These are phyloP conservation scores for Discostella pseudostelligera DNA, from an alignment of 108 stramenopile genomes.

Conservation along the genomic window DNA sequence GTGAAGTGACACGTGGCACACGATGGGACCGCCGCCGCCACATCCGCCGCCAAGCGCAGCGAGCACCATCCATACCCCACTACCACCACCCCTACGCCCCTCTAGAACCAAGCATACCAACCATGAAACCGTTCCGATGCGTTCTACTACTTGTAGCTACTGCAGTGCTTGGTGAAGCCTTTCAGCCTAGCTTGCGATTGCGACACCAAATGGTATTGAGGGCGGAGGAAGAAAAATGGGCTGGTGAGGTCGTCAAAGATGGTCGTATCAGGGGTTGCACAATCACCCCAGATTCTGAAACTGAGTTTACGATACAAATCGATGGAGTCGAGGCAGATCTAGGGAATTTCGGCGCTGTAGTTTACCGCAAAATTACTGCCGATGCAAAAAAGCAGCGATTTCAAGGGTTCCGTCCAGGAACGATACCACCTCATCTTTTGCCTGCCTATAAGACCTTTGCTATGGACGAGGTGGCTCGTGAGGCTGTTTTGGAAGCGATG, in stretches of 20 bases:
- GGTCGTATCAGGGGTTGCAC: slow-evolving; percentile 65
- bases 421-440: slow-evolving; percentile 77
- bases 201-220: slow-evolving; percentile 7
- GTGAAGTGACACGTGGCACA: no score
- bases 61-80: no score
- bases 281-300: slow-evolving; percentile 52
- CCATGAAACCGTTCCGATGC: neutral
- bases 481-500: slow-evolving; percentile 81
- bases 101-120: no score
- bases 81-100: no score
- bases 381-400: slow-evolving; percentile 76
- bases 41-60: no score
- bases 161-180: slow-evolving; percentile 1
- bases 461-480: slow-evolving; percentile 85
- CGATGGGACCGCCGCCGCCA: no score
- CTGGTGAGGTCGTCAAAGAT: slow-evolving; percentile 62
- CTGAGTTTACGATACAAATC: slow-evolving; percentile 67
- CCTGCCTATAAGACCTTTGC: slow-evolving; percentile 74
- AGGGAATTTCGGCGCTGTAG: slow-evolving; percentile 67
- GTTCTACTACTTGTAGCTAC: neutral
- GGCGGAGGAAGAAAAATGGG: slow-evolving; percentile 48
- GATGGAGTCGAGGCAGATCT: slow-evolving; percentile 80
- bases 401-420: slow-evolving; percentile 83
- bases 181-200: slow-evolving; percentile 1
- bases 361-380: slow-evolving; percentile 70